Evolutionary conservation across 352 stramenopile genomes (phyloP), one percentile per base, ranked within the genome.

Genomic region (Globisporangium nodosum): DNA sequence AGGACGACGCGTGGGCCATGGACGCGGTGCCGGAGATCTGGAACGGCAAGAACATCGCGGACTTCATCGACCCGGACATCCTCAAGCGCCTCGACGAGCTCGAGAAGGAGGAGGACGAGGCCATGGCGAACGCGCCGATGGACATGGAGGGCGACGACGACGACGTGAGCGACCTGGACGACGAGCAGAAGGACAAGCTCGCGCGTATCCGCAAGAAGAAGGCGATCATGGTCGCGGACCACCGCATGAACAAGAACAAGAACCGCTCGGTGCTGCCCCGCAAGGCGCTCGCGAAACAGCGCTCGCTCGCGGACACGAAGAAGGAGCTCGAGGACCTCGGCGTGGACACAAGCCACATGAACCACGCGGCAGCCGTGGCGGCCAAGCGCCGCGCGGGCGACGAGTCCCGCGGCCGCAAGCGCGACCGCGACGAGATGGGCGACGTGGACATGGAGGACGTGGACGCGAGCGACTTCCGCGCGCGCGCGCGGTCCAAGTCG

Each of bases 41-140:
- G 79, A 98, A 99, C 74, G 97, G 97, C 62, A 99, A 99, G 79
- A 99, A 99, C 76, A 96, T 99, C 82, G 88, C 92, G 50, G 98
- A 99, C 74, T 99, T 97, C 74, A 85, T 99, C 51, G 98, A 99
- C 68, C 84, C 96, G 9, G 96, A 99, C 40, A 99, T 99, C 71
- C 89, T 98, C 49, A 94, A 92, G 56, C 96, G 95, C 63, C 85
- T 99, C 37, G 89, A 92, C 16, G 83, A 88, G 42, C 77, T 99
- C 49, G 97, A 99, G 77, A 69, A 91, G 55, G 97, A 99, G 70
- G 97, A 99, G 70, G 96, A 98, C 54, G 92, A 98, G 62, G 76
- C 95, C 39, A 85, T 98, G 74, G 86, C 81, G 12, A 96, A 98
- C 68, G 80, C 93, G 9, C 78, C 76, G 15, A 88, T 96, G 63